Percentiles rank a stretch among this genome's conserved stretches.
These are phyloP conservation scores for Penicillium concentricum DNA, from an alignment of 2,329 filamentous ascomycete genomes.

Conservation along the genomic window DNA sequence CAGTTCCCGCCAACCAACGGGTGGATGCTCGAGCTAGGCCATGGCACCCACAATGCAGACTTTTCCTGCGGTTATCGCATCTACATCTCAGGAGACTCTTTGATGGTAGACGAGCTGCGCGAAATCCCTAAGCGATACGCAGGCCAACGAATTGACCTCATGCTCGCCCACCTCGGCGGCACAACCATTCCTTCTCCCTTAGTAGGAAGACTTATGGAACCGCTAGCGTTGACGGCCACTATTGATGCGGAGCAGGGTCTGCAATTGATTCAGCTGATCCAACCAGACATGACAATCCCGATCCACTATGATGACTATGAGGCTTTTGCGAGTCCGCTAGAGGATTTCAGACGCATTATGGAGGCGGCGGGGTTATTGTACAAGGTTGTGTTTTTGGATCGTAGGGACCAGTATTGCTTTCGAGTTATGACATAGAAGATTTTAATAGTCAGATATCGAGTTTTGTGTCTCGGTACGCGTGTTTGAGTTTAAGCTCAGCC, in stretches of 20 bases:
- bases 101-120: conserved; percentile 61
- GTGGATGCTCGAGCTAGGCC: conserved; percentile 65
- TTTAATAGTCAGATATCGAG: background rate
- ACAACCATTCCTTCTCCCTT: conserved; percentile 62
- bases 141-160: conserved; percentile 59
- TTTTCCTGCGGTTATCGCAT: conserved; percentile 57
- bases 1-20: conserved; percentile 64
- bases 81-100: conserved; percentile 66
- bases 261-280: conserved; percentile 58
- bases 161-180: conserved; percentile 66
- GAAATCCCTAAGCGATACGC: conserved; percentile 59
- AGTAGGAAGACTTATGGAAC: conserved; percentile 44
- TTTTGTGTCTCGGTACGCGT: background rate
- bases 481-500: background rate
- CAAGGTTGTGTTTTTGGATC: conserved; percentile 61
- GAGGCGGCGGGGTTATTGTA: conserved; percentile 51
- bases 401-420: conserved; percentile 59
- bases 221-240: conserved; percentile 68
- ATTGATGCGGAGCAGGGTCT: conserved; percentile 66
- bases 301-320: conserved; percentile 66
- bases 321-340: conserved; percentile 59
- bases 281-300: conserved; percentile 62
- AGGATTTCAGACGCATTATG: conserved; percentile 60
- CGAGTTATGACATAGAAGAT: conserved; percentile 35
- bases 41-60: conserved; percentile 26